Evolutionary conservation across 1,284 basidiomycete species (phyloP).

Genomic region (Naganishia cerealis): DNA sequence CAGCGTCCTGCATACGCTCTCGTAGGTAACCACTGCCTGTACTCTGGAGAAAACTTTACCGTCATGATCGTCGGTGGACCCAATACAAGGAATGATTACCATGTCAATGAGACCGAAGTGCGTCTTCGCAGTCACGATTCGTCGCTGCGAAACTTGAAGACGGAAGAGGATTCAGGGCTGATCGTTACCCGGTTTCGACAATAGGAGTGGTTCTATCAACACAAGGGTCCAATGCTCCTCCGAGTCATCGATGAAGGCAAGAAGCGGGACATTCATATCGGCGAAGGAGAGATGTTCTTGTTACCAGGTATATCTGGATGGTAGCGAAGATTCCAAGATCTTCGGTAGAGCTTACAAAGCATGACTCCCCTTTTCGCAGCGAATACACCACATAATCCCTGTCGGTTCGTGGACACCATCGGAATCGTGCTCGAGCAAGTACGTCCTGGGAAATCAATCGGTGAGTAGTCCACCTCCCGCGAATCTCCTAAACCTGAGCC

Average conservation of each 20-base stretch:
- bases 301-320: constrained; percentile 67
- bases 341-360: not conserved
- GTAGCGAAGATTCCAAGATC: not conserved
- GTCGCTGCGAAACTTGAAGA: not conserved
- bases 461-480: constrained; percentile 47
- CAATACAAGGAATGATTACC: constrained; percentile 87
- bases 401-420: constrained; percentile 84
- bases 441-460: constrained; percentile 62
- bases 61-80: constrained; percentile 92
- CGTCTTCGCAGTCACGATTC: constrained; percentile 13
- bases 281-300: constrained; percentile 94
- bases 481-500: not conserved
- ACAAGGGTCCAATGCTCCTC: constrained; percentile 85
- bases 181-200: not conserved
- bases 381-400: constrained; percentile 92
- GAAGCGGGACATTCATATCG: constrained; percentile 83
- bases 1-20: not conserved
- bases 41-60: constrained; percentile 77
- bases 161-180: too few species aligned
- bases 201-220: constrained; percentile 94
- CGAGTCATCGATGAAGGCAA: constrained; percentile 81
- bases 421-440: constrained; percentile 94
- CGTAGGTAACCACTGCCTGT: constrained; percentile 76
- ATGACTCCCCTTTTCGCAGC: constrained; percentile 57
- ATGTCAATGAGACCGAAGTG: constrained; percentile 87